Evolutionary conservation across 73 alveolate genomes (phyloP).

Genomic region (Paramecium biaurelia): DNA sequence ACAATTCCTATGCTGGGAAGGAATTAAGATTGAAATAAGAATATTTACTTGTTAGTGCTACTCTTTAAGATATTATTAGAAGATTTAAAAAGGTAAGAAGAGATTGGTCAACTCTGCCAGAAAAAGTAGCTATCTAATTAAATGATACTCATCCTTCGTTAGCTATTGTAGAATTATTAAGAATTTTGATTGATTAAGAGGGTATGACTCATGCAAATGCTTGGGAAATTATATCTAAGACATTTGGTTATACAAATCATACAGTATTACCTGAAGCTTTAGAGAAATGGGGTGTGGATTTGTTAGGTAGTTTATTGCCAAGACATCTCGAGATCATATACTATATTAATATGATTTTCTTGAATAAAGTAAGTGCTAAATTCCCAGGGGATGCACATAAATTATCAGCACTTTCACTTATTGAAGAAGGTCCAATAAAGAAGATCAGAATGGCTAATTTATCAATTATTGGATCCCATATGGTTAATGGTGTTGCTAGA

Average conservation of each 20-base stretch:
- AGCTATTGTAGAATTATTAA: constrained; percentile 82
- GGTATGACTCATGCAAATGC: constrained; percentile 80
- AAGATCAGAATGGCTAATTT: constrained; percentile 88
- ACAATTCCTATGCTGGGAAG: constrained; percentile 86
- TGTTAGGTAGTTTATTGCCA: constrained; percentile 79
- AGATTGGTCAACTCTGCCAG: constrained; percentile 51
- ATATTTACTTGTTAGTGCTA: constrained; percentile 97
- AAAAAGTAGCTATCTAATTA: constrained; percentile 75
- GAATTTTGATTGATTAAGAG: constrained; percentile 83
- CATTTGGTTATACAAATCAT: constrained; percentile 88
- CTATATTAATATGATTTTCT: constrained; percentile 77
- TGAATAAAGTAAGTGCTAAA: constrained; percentile 73
- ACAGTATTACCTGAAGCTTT: constrained; percentile 95
- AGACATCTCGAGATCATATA: constrained; percentile 89
- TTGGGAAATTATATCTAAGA: constrained; percentile 73
- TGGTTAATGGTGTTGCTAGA: constrained; percentile 92
- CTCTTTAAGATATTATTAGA: constrained; percentile 82
- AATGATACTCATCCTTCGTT: constrained; percentile 93
- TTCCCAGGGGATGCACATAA: constrained; percentile 60
- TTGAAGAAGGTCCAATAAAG: constrained; percentile 84
- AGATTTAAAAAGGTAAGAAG: constrained; percentile 64
- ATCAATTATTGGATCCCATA: constrained; percentile 78
- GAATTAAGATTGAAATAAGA: constrained; percentile 93
- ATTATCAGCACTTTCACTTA: constrained; percentile 65
- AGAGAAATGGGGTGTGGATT: constrained; percentile 86